These are phyloP conservation scores for Ailanthus altissimus DNA, from an alignment of 345 rosid genomes.

Conservation along the genomic window DNA sequence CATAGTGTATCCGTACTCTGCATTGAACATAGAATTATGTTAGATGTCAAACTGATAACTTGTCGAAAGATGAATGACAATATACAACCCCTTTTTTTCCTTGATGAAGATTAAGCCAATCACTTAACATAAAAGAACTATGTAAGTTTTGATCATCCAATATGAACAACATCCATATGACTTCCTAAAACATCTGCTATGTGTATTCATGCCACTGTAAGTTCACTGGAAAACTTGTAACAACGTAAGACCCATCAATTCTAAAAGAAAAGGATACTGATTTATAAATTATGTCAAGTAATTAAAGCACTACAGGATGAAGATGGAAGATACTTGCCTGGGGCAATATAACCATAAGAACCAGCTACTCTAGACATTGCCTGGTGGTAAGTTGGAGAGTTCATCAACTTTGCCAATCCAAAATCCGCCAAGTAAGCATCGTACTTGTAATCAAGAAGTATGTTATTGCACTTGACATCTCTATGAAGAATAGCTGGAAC, in stretches of 20 bases:
- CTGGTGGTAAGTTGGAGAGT: slow-evolving; percentile 67
- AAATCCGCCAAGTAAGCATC: slow-evolving; percentile 92
- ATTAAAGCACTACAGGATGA: background rate
- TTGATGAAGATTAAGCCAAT: background rate
- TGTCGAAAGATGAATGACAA: background rate
- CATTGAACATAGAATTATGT: slow-evolving; percentile 26
- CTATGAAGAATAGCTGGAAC: slow-evolving; percentile 85
- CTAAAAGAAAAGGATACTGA: background rate
- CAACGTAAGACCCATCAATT: background rate
- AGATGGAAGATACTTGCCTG: slow-evolving; percentile 54
- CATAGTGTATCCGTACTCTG: slow-evolving; percentile 96
- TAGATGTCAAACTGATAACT: background rate
- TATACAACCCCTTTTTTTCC: background rate
- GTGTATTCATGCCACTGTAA: background rate
- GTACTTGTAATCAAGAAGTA: slow-evolving; percentile 75
- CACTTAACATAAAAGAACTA: background rate
- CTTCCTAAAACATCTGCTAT: background rate
- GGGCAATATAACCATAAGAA: slow-evolving; percentile 93
- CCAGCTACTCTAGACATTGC: slow-evolving; percentile 91
- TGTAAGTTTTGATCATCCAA: background rate
- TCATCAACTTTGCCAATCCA: slow-evolving; percentile 87
- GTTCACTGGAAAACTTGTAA: background rate
- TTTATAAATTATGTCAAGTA: background rate
- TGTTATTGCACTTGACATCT: slow-evolving; percentile 92
- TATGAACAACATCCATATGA: background rate